Evolutionary conservation across 1,139 yeast genomes (phyloP).

Genomic region (Protomyces gravidus): DNA sequence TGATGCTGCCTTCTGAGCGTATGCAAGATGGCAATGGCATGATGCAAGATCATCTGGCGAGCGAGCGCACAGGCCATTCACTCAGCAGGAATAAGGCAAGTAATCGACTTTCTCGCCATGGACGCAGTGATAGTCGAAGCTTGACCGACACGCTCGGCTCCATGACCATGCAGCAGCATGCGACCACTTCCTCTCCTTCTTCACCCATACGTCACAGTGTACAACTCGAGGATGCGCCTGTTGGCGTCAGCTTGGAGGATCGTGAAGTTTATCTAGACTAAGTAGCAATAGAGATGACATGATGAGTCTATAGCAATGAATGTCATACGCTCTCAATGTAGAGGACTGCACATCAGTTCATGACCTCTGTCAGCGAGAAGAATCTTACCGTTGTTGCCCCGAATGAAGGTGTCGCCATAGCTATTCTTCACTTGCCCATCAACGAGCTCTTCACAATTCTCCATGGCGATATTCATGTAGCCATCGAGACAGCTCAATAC

Average conservation of each 20-base stretch:
- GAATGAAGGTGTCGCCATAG: constrained; percentile 83
- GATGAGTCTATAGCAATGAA: neutral
- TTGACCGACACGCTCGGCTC: neutral
- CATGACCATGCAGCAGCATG: neutral
- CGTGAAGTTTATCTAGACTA: constrained; percentile 15
- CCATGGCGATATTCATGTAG: constrained; percentile 89
- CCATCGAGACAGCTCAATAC: constrained; percentile 88
- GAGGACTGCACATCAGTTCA: neutral
- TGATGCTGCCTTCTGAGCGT: neutral
- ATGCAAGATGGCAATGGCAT: neutral
- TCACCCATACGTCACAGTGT: neutral
- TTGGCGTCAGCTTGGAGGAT: constrained; percentile 24
- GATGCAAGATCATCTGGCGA: neutral
- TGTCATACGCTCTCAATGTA: neutral
- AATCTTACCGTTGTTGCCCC: constrained; percentile 77
- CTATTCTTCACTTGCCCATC: constrained; percentile 55
- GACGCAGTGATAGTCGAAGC: constrained; percentile 3
- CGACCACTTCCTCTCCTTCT: neutral
- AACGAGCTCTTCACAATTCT: constrained; percentile 64
- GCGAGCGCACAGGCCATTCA: neutral
- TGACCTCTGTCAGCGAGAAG: neutral
- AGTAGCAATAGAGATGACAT: neutral
- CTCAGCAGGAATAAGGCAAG: constrained; percentile 3
- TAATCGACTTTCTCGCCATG: constrained; percentile 14
- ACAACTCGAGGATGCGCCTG: neutral